Evolutionary conservation across 2,329 filamentous ascomycete genomes (phyloP).

Genomic region (Fusarium sp.): DNA sequence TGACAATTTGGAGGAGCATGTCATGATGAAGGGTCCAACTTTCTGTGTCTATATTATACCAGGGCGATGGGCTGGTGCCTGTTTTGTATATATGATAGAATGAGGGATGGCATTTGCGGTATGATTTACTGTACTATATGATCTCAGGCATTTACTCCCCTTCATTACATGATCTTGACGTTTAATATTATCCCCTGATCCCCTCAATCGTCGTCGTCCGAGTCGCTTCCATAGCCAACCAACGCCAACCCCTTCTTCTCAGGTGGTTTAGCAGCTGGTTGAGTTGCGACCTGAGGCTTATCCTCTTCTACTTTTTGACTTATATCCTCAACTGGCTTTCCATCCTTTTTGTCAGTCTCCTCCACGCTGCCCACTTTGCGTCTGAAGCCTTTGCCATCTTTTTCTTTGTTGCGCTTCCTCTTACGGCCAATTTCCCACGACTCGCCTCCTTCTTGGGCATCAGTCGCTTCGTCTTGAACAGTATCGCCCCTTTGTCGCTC

Average conservation of each 20-base stretch:
- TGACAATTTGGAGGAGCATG: constrained; percentile 9
- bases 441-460: constrained; percentile 49
- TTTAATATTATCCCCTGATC: constrained; percentile 1
- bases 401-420: constrained; percentile 55
- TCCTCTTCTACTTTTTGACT: constrained; percentile 27
- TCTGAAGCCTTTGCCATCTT: constrained; percentile 54
- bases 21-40: constrained; percentile 22
- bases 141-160: constrained; percentile 39
- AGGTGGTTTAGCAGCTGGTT: constrained; percentile 16
- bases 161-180: constrained; percentile 18
- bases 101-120: constrained; percentile 28
- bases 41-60: constrained; percentile 46
- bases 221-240: constrained; percentile 66
- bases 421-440: constrained; percentile 55
- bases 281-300: constrained; percentile 10
- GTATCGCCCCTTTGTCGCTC: constrained; percentile 59
- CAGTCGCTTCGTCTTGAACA: constrained; percentile 19
- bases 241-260: constrained; percentile 55
- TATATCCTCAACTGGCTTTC: constrained; percentile 28
- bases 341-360: constrained; percentile 22
- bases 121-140: constrained; percentile 32
- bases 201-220: constrained; percentile 59
- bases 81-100: constrained; percentile 39
- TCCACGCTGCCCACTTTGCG: constrained; percentile 45
- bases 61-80: constrained; percentile 25